Conservation (phyloP, 306 rosid species). For the Hylodesmum podocarpum region DNA sequence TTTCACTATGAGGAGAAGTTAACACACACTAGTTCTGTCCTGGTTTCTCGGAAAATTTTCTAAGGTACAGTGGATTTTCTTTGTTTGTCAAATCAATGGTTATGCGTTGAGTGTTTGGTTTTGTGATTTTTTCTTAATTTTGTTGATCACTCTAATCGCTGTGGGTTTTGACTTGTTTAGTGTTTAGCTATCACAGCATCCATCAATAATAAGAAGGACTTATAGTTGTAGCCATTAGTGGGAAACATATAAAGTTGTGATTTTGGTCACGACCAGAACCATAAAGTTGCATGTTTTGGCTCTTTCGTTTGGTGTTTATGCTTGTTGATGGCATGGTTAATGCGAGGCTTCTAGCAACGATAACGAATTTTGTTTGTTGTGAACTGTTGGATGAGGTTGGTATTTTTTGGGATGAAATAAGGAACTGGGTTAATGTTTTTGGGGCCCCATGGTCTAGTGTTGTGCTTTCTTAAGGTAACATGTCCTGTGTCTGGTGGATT, state of each 20-base stretch:
- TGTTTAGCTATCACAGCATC: neutral
- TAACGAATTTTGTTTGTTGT: neutral
- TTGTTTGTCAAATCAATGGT: neutral
- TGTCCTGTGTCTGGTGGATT: conserved; percentile 25
- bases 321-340: neutral
- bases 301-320: neutral
- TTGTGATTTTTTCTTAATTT: neutral
- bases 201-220: neutral
- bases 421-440: conserved; percentile 10
- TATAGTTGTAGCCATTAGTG: neutral
- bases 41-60: conserved; percentile 22
- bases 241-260: conserved; percentile 6
- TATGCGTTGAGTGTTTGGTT: neutral
- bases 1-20: conserved; percentile 30
- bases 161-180: neutral
- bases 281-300: neutral
- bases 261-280: neutral
- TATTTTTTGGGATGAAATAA: conserved; percentile 1
- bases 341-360: neutral
- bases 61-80: conserved; percentile 32
- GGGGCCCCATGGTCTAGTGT: conserved; percentile 12
- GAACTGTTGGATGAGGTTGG: neutral
- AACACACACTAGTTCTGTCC: neutral
- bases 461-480: conserved; percentile 28
- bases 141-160: neutral